Percentiles rank a stretch among this genome's conserved stretches.
phyloP scores from a whole-genome alignment of 1,139 yeast species.

The Zygoascus hellenicus region DNA sequence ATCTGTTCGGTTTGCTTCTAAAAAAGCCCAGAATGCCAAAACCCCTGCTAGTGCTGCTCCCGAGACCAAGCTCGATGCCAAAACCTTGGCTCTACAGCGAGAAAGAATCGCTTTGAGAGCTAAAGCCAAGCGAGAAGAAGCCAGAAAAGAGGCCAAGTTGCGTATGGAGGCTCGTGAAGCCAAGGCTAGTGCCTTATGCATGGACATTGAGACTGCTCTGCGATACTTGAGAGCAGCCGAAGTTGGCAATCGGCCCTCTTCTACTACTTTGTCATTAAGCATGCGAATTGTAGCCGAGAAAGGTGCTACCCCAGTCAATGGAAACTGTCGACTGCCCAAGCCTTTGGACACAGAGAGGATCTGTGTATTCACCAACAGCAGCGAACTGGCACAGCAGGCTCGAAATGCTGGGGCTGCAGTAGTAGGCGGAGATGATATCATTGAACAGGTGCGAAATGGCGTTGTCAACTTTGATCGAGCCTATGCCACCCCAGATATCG shows the following conservation, averaged over 20 bases:
- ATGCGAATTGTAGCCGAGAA: constrained; percentile 68
- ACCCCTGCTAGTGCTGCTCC: constrained; percentile 21
- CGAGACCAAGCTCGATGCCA: constrained; percentile 26
- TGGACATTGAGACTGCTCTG: constrained; percentile 69
- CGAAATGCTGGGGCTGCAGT: constrained; percentile 50
- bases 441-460: constrained; percentile 58
- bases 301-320: constrained; percentile 71
- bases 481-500: constrained; percentile 80
- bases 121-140: constrained; percentile 23
- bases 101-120: constrained; percentile 26
- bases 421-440: constrained; percentile 69
- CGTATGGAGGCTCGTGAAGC: constrained; percentile 22
- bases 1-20: constrained; percentile 20
- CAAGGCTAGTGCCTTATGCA: constrained; percentile 47
- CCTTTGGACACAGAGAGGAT: constrained; percentile 60
- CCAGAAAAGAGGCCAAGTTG: constrained; percentile 19
- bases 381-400: constrained; percentile 49
- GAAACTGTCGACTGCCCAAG: constrained; percentile 71
- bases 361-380: constrained; percentile 61
- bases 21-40: constrained; percentile 20
- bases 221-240: constrained; percentile 82
- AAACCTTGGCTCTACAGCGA: constrained; percentile 31
- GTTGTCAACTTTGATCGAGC: constrained; percentile 66
- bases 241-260: constrained; percentile 69
- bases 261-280: constrained; percentile 63